Percentiles rank a stretch among this genome's conserved stretches.
These are phyloP conservation scores for Eucalyptus camaldulensis DNA, from an alignment of 345 rosid species.

Conservation along the genomic window DNA sequence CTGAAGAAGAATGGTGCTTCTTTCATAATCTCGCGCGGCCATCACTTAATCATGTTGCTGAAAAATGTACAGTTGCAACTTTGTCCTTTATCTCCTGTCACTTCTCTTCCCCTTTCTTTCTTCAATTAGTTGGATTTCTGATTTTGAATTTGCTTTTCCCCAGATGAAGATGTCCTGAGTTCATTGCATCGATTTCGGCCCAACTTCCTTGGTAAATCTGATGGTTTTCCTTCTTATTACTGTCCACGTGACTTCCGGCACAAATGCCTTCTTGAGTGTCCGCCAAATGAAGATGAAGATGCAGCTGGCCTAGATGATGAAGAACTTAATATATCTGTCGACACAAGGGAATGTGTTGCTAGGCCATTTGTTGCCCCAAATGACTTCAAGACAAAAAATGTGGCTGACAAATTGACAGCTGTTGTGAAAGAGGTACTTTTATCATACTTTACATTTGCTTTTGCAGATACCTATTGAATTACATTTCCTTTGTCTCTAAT, in stretches of 20 bases:
- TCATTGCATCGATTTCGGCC: slow-evolving; percentile 75
- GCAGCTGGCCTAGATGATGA: slow-evolving; percentile 27
- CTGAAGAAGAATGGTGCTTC: slow-evolving; percentile 89
- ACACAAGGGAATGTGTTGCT: slow-evolving; percentile 43
- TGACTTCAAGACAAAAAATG: slow-evolving; percentile 32
- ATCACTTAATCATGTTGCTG: slow-evolving; percentile 61
- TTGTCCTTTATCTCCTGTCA: background rate
- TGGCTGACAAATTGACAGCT: slow-evolving; percentile 32
- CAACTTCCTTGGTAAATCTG: slow-evolving; percentile 28
- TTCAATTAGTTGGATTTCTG: background rate
- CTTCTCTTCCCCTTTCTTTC: background rate
- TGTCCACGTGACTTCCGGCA: slow-evolving; percentile 53
- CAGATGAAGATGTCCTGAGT: slow-evolving; percentile 71
- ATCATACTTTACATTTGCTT: background rate
- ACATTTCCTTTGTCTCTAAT: background rate
- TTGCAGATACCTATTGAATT: background rate
- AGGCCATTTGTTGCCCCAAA: slow-evolving; percentile 53
- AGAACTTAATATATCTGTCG: slow-evolving; percentile 11
- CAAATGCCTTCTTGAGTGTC: slow-evolving; percentile 45
- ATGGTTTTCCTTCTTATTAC: slow-evolving; percentile 51
- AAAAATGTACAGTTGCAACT: slow-evolving; percentile 44
- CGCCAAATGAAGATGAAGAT: slow-evolving; percentile 6
- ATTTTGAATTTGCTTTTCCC: background rate
- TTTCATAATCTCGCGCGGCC: slow-evolving; percentile 61
- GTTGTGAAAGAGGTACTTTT: slow-evolving; percentile 59